These are phyloP conservation scores for Trypanosoma rangeli DNA, from an alignment of 208 protist genomes.

Conservation along the genomic window DNA sequence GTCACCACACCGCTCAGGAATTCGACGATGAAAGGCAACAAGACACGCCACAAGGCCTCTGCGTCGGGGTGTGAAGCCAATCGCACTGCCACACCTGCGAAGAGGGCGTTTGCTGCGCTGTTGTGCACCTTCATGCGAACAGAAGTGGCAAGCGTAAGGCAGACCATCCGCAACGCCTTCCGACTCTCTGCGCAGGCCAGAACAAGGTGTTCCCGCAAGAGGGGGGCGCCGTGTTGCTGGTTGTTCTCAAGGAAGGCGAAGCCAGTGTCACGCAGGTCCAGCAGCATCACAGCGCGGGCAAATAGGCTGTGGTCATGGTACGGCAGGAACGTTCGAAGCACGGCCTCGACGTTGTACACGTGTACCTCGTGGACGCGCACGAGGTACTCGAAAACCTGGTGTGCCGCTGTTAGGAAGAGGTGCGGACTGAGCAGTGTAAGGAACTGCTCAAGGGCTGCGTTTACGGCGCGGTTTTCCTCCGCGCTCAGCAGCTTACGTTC, in stretches of 20 bases:
- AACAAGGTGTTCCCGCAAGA: slow-evolving; percentile 73
- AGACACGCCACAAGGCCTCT: slow-evolving; percentile 71
- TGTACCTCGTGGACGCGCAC: slow-evolving; percentile 86
- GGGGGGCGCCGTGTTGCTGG: slow-evolving; percentile 73
- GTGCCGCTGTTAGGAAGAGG: slow-evolving; percentile 78
- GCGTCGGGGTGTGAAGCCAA: slow-evolving; percentile 55
- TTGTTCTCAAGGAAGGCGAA: slow-evolving; percentile 80
- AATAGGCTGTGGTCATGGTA: slow-evolving; percentile 90
- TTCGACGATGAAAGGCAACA: slow-evolving; percentile 78
- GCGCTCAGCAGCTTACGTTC: slow-evolving; percentile 64
- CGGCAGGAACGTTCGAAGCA: slow-evolving; percentile 77
- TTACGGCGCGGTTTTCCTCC: slow-evolving; percentile 38
- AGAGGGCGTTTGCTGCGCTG: slow-evolving; percentile 79
- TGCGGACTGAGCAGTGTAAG: slow-evolving; percentile 82
- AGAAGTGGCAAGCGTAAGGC: slow-evolving; percentile 49
- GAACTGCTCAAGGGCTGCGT: slow-evolving; percentile 58
- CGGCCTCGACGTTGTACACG: slow-evolving; percentile 71
- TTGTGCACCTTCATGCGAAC: slow-evolving; percentile 55
- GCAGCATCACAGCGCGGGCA: slow-evolving; percentile 65
- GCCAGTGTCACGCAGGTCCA: slow-evolving; percentile 86
- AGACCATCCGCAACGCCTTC: slow-evolving; percentile 69
- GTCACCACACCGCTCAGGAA: slow-evolving; percentile 44
- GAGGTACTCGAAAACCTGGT: slow-evolving; percentile 88
- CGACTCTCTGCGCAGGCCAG: slow-evolving; percentile 74
- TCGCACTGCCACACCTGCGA: slow-evolving; percentile 59